These are phyloP conservation scores for Mortierella sp. DNA, from an alignment of 371 early-diverging fungal genomes.

Conservation along the genomic window DNA sequence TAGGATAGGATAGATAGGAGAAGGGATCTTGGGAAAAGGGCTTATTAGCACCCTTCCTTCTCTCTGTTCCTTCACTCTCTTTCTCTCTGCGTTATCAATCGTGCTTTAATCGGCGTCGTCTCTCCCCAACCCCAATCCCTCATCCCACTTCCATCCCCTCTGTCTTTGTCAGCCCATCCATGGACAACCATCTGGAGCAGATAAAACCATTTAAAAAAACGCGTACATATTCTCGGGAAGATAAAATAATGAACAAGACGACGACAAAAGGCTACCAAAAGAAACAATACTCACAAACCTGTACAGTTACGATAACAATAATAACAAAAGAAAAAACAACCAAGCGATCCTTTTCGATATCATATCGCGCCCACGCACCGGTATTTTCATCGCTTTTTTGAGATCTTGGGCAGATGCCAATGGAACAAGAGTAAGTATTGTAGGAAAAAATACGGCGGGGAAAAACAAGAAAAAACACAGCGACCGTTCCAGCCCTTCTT, in stretches of 20 bases:
- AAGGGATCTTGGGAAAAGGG: not conserved
- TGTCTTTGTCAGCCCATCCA: not conserved
- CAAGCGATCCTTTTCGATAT: slow-evolving; percentile 13
- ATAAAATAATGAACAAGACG: not conserved
- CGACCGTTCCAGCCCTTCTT: slow-evolving; percentile 9
- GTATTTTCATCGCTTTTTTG: not conserved
- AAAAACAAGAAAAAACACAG: not conserved
- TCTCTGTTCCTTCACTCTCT: not conserved
- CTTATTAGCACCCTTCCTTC: not conserved
- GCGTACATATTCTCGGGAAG: not conserved
- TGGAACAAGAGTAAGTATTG: no score
- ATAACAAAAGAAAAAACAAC: not conserved
- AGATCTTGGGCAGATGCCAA: not conserved
- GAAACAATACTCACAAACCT: not conserved
- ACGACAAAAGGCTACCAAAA: not conserved
- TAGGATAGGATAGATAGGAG: not conserved
- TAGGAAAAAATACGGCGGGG: no score
- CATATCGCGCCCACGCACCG: not conserved
- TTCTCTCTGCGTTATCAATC: not conserved
- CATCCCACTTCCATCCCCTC: not conserved
- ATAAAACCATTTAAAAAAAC: not conserved
- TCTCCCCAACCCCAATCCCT: not conserved
- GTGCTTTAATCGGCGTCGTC: not conserved
- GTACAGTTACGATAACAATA: not conserved
- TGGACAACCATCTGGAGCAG: not conserved